Base-by-base conservation (phyloP, 345 rosid species). In the Lepidium aucheri region DNA sequence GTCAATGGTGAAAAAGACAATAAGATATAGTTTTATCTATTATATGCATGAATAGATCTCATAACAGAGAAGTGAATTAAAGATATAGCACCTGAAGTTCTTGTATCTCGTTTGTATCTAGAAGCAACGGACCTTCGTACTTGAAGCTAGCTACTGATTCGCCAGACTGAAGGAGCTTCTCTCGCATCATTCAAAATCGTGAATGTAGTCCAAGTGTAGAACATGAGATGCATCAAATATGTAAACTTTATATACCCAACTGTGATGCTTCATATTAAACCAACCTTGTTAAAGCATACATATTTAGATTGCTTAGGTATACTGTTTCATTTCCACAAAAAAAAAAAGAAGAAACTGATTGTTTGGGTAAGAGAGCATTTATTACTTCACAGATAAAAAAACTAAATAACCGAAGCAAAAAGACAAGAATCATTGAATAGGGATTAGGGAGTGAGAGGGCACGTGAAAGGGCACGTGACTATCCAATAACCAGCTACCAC, bases 381-480 rank as follows among this genome's bases (percentile, higher is more conserved):
- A 5, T 1, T 17, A 38, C n/a, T 42, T 14, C 12, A 6, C 30
- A 22, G 39, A 0, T 15, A 3, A 24, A 38, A 20, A 16, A 9
- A 8, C 28, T 42, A 42, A 60, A 0, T 8, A 41, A 15, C 24
- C 13, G 51, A 59, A 42, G 32, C 11, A 69, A 69, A 51, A 61
- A 32, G 49, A 70, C 56, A 70, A 62, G 63, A 53, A 46, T 22
- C 63, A 61, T 33, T 22, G 45, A 43, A 26, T 26, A 26, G 32
- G 1, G 32, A 28, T 1, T 28, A 28, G 2, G 54, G 20, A 41
- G 3, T 40, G 40, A 15, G 7, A 44, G 26, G 53, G 3, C 62
- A 62, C 74, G 68, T 53, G 74, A 69, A 22, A 11, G 15, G 7
- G 6, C 74, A 60, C 54, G 67, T 69, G 67, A 53, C 0, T 0